Evolutionary conservation across 106 monocot genomes (phyloP), one percentile per base, ranked within the genome.

Genomic region (Dioscorea zingiberensis): DNA sequence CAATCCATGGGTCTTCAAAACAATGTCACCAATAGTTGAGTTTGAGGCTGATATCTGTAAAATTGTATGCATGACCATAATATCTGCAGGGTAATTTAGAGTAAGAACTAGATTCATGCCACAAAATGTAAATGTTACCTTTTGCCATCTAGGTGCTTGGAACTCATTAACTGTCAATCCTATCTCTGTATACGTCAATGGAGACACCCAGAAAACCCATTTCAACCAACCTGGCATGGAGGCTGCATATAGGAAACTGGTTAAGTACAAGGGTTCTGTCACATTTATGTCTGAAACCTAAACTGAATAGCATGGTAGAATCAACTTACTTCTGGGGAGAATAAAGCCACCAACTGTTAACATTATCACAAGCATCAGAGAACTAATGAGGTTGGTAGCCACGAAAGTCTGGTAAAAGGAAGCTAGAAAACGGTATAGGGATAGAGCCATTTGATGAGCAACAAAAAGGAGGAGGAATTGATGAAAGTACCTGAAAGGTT

Each of bases 201-300:
- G 93, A 25, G 93, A 93, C 59, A 63, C 14, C 88, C 88, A 88
- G 63, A 85, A 93, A 68, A 73, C 93, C 88, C 93, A 93, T 25
- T 59, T 58, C 53, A 85, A 69, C 85, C 88, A 88, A 53, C 25
- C 44, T 19, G 85, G 88, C 27, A 88, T 74, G 23, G 74, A 83
- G 24, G 68, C 88, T 88, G 73, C 54, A 78, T 47, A 7, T 70
- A 18, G 16, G 61, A 62, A 65, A 13, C 14, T 21, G n/a, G 19
- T 53, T 53, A 53, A 53, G 51, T 5, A 53, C 11, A 16, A 16
- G 13, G 17, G n/a, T 16, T 3, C 3, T 16, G 49, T 49, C 2
- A 18, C 49, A 4, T 7, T 30, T 2, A 30, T 38, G 38, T 6
- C 4, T 51, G 13, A 51, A 9, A 51, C 14, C 51, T 0, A 51